phyloP scores from a whole-genome alignment of 2,329 filamentous ascomycete species.

The Byssoonygena ceratinophila region DNA sequence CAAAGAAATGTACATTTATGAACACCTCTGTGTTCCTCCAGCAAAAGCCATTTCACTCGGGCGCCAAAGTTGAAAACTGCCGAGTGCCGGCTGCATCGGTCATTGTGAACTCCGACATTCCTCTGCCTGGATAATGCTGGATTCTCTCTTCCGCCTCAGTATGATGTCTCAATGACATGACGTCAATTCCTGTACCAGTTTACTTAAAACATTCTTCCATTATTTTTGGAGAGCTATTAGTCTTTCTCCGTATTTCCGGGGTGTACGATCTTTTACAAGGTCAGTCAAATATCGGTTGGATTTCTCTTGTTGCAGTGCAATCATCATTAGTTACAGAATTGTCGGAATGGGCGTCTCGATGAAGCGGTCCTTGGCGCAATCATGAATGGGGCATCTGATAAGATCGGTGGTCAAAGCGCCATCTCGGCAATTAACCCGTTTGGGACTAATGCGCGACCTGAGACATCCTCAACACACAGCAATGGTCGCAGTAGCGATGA shows the following conservation, averaged over 20 bases:
- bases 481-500: neutral
- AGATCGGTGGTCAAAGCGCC: neutral
- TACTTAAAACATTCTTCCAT: neutral
- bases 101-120: neutral
- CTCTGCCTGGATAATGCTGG: neutral
- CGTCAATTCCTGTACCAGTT: neutral
- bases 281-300: too few species aligned
- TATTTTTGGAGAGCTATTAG: neutral
- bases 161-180: neutral
- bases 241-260: neutral
- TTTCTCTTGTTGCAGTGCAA: neutral
- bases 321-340: too few species aligned
- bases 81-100: neutral
- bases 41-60: neutral
- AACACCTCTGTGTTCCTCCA: too few species aligned
- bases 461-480: neutral
- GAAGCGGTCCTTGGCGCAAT: neutral
- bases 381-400: constrained; percentile 9
- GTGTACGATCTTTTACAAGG: too few species aligned
- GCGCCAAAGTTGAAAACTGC: neutral
- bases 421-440: neutral
- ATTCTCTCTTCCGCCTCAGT: neutral
- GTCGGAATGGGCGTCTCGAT: too few species aligned
- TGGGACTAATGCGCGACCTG: neutral
- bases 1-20: too few species aligned